Percentiles rank a stretch among this genome's conserved stretches.
Conservation (phyloP, 2,329 filamentous ascomycete species). For the Ascochyta pisi region DNA sequence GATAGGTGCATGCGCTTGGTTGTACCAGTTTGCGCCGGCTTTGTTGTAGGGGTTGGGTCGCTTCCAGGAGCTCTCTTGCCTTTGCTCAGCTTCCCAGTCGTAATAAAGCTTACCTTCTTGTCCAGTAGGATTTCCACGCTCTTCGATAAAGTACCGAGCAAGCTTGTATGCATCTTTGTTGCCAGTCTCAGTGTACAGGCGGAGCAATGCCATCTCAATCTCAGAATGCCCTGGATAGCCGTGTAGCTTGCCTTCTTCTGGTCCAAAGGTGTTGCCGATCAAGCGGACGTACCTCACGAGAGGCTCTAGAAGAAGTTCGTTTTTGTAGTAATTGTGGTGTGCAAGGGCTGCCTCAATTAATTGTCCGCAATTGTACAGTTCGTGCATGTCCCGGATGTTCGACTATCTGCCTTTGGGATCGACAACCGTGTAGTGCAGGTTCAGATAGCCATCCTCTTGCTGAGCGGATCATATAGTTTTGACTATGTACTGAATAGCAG, state of each 20-base stretch:
- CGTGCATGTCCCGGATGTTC: conserved; percentile 68
- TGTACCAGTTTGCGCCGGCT: conserved; percentile 56
- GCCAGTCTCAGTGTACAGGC: conserved; percentile 53
- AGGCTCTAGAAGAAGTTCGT: conserved; percentile 59
- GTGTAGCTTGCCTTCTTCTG: conserved; percentile 57
- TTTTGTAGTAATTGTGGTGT: conserved; percentile 57
- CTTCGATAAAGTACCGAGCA: conserved; percentile 64
- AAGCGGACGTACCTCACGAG: conserved; percentile 63
- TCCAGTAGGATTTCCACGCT: conserved; percentile 62
- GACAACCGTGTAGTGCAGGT: conserved; percentile 68
- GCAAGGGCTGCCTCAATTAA: conserved; percentile 57
- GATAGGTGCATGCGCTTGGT: conserved; percentile 64
- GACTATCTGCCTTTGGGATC: conserved; percentile 63
- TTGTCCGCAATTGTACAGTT: conserved; percentile 67
- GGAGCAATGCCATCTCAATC: conserved; percentile 59
- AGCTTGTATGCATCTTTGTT: conserved; percentile 54
- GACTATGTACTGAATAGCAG: conserved; percentile 63
- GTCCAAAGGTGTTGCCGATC: conserved; percentile 61
- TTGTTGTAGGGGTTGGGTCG: conserved; percentile 58
- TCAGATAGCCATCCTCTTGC: conserved; percentile 67
- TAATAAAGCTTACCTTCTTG: conserved; percentile 61
- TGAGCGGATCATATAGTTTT: conserved; percentile 65
- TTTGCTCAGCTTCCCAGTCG: conserved; percentile 59
- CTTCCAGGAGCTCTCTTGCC: conserved; percentile 59
- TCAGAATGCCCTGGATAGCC: conserved; percentile 69